These are phyloP conservation scores for Aquilaria sinensis DNA, from an alignment of 345 rosid genomes.

Conservation along the genomic window DNA sequence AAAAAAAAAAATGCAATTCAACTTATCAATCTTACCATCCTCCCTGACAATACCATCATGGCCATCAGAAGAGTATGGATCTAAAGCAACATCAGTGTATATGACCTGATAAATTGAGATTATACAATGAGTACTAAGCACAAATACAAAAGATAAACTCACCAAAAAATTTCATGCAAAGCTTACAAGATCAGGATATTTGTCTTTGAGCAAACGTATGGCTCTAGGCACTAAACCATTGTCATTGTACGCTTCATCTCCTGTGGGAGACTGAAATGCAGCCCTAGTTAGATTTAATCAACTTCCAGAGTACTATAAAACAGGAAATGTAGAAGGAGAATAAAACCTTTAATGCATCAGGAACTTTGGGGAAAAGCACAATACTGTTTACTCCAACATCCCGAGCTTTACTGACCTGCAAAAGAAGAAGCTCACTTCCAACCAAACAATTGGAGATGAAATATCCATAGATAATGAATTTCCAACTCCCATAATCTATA, in stretches of 20 bases:
- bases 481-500: too few relatives aligned
- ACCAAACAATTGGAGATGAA: background rate
- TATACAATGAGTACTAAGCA: background rate
- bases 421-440: conserved; percentile 10
- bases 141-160: conserved; percentile 2
- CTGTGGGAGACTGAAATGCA: conserved; percentile 53
- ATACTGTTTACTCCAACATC: conserved; percentile 92
- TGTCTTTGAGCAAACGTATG: conserved; percentile 69
- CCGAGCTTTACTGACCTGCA: conserved; percentile 84
- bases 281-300: conserved; percentile 9
- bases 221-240: conserved; percentile 86
- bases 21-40: conserved; percentile 48
- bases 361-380: conserved; percentile 92
- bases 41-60: conserved; percentile 93
- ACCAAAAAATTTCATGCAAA: background rate
- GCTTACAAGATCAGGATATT: conserved; percentile 81
- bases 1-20: background rate
- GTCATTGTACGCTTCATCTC: conserved; percentile 91
- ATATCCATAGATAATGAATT: too few relatives aligned
- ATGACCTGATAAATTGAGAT: conserved; percentile 46
- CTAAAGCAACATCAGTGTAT: conserved; percentile 88
- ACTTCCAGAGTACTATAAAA: background rate
- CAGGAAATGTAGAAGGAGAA: conserved; percentile 12
- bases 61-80: conserved; percentile 84
- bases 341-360: conserved; percentile 84